These are phyloP conservation scores for Paxillus rubicundulus DNA, from an alignment of 768 basidiomycete species.

Conservation along the genomic window DNA sequence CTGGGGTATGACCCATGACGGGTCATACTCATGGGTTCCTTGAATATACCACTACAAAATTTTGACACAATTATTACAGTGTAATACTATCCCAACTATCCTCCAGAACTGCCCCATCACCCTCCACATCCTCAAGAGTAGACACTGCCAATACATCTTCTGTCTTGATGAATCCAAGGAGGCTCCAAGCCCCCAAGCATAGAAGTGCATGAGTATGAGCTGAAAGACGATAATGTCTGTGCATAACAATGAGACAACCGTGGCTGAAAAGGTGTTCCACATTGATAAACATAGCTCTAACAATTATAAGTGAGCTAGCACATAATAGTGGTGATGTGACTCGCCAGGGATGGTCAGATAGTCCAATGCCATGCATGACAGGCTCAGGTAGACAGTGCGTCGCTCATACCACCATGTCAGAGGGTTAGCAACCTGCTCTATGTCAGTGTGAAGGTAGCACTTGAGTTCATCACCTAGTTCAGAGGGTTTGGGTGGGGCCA, in stretches of 20 bases:
- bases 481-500: no score
- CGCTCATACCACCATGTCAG: neutral
- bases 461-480: no score
- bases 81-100: no score
- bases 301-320: constrained; percentile 2
- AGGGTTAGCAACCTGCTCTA: neutral
- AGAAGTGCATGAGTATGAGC: neutral
- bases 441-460: no score
- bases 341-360: constrained; percentile 4
- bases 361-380: constrained; percentile 3
- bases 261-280: neutral
- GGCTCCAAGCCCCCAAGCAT: neutral
- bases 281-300: constrained; percentile 1
- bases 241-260: neutral
- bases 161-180: neutral
- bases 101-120: no score
- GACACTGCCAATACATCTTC: neutral
- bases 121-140: no score
- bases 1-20: no score
- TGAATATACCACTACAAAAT: no score
- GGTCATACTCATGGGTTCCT: no score
- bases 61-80: no score
- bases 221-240: neutral
- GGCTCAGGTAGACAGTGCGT: neutral
- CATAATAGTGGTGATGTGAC: neutral